These are phyloP conservation scores for Dalbergia cultrata DNA, from an alignment of 306 rosid species.

Conservation along the genomic window DNA sequence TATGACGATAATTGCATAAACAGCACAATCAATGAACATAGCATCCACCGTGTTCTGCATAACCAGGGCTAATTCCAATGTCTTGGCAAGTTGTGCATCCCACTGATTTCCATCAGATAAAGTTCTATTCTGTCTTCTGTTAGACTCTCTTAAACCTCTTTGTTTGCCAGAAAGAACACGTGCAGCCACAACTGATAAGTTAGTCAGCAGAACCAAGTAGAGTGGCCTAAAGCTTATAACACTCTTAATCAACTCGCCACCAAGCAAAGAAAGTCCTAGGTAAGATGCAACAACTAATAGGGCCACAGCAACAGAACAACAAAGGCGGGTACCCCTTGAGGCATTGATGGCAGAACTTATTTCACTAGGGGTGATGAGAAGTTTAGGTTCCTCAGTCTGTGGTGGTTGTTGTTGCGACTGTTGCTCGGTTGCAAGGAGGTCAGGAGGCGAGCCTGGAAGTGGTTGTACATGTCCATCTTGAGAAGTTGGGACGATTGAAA, in stretches of 20 bases:
- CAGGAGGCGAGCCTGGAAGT: neutral
- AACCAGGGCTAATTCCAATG: slow-evolving; percentile 61
- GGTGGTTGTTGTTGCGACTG: neutral
- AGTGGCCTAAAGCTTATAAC: slow-evolving; percentile 68
- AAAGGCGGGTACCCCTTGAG: slow-evolving; percentile 61
- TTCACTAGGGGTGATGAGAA: slow-evolving; percentile 56
- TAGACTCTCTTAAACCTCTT: slow-evolving; percentile 38
- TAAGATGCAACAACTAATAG: slow-evolving; percentile 61
- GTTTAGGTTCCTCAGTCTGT: neutral
- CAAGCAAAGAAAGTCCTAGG: slow-evolving; percentile 57
- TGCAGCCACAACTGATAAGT: slow-evolving; percentile 66
- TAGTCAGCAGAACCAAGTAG: slow-evolving; percentile 71
- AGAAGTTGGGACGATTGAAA: slow-evolving; percentile 38
- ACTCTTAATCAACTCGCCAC: slow-evolving; percentile 49
- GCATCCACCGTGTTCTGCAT: slow-evolving; percentile 67
- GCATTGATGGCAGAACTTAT: slow-evolving; percentile 65
- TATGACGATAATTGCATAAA: slow-evolving; percentile 68
- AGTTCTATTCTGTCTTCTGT: slow-evolving; percentile 26
- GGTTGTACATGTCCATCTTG: slow-evolving; percentile 46
- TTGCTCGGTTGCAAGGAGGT: neutral
- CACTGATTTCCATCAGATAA: slow-evolving; percentile 50
- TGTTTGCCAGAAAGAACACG: slow-evolving; percentile 52
- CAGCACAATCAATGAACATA: slow-evolving; percentile 75
- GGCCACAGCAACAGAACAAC: slow-evolving; percentile 64
- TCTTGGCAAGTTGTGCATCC: slow-evolving; percentile 54